These are phyloP conservation scores for Pachysolen tannophilus DNA, from an alignment of 805 yeast genomes.

Conservation along the genomic window DNA sequence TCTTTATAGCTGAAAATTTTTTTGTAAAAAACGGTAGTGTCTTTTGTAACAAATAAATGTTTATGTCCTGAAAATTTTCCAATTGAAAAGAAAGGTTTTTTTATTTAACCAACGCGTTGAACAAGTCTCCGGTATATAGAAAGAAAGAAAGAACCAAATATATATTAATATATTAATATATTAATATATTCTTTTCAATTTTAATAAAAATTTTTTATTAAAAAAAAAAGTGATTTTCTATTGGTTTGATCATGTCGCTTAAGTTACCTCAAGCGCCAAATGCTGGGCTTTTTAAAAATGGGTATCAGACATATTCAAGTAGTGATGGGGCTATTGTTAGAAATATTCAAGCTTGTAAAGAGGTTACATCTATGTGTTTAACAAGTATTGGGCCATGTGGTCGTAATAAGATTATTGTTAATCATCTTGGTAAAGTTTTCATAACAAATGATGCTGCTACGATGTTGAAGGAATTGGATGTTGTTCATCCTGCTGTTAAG, in stretches of 20 bases:
- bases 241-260: slow-evolving; percentile 79
- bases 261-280: slow-evolving; percentile 90
- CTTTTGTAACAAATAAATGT: too few species aligned
- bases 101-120: too few species aligned
- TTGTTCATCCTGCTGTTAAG: slow-evolving; percentile 96
- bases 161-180: too few species aligned
- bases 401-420: slow-evolving; percentile 90
- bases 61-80: too few species aligned
- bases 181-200: too few species aligned
- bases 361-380: slow-evolving; percentile 82
- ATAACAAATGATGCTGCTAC: slow-evolving; percentile 98
- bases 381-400: slow-evolving; percentile 98
- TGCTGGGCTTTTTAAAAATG: slow-evolving; percentile 91
- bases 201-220: too few species aligned
- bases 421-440: slow-evolving; percentile 76
- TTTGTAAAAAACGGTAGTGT: too few species aligned
- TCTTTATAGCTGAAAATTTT: too few species aligned
- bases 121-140: too few species aligned
- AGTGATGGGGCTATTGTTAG: slow-evolving; percentile 93
- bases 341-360: slow-evolving; percentile 91
- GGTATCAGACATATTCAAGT: slow-evolving; percentile 77
- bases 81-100: too few species aligned
- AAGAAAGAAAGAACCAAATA: too few species aligned
- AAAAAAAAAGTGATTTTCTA: too few species aligned
- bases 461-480: slow-evolving; percentile 85